Evolutionary conservation across 192 early-diverging fungal genomes (phyloP), one percentile per base, ranked within the genome.

Genomic region (Backusella psychrophila): DNA sequence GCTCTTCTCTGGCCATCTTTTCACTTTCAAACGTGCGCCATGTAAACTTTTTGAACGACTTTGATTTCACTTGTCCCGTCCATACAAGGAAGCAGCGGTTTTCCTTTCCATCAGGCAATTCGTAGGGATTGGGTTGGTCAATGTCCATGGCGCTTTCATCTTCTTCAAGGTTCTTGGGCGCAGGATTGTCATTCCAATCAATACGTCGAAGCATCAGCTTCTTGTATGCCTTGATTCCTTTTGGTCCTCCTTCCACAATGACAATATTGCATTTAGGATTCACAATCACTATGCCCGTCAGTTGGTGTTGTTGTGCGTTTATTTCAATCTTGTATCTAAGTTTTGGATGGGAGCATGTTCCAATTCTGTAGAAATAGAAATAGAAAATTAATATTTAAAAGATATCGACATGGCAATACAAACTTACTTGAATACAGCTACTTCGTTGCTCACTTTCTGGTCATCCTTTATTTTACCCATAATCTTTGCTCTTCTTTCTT

Each of bases 121-220:
- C 87, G 33, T 77, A 77, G 33, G 83, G 80, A 75, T 89, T 75
- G 29, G 74, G 71, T 21, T 82, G 80, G 11, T 80, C 74, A 1
- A 81, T 80, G 17, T 90, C 89, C 33, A 80, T 84, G 21, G 75
- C 77, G 6, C 53, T 77, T 35, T 66, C 79, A n/a, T 74, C 79
- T 4, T 31, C 31, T 17, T 59, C 56, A 21, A 65, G 66, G 33
- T 81, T 78, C n/a, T 85, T 79, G 12, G 84, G 77, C 17, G 84
- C 76, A 71, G 87, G 86, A 49, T 84, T 77, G 56, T 89, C 90
- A 35, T 86, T 84, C 98, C 98, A 99, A 80, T 99, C 91, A 76
- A 99, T 98, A 21, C 98, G 88, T 34, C 94, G 82, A 14, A 98
- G 86, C 98, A 99, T 96, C 26, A 99, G 85, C 75, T 97, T 96